phyloP scores from a whole-genome alignment of 768 basidiomycete species.

The Lentinula lateritia region DNA sequence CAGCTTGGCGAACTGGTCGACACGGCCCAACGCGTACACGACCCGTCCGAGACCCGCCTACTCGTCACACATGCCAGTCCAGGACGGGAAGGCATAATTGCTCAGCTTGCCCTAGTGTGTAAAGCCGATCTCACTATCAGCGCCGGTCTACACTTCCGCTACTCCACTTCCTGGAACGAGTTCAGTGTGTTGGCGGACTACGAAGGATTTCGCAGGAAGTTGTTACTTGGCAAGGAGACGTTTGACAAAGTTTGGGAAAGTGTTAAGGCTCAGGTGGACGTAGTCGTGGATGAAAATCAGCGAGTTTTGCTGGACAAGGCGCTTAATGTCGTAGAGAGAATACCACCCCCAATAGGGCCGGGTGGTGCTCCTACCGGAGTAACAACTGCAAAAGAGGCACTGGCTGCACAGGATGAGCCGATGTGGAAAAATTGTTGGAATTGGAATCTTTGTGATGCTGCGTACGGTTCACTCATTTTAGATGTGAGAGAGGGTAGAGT shows the following conservation, averaged over 20 bases:
- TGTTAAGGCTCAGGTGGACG: slow-evolving; percentile 86
- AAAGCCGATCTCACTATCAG: slow-evolving; percentile 94
- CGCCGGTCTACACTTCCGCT: slow-evolving; percentile 96
- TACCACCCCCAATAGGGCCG: slow-evolving; percentile 46
- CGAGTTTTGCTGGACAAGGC: slow-evolving; percentile 86
- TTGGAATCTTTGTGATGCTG: slow-evolving; percentile 96
- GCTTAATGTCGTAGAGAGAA: slow-evolving; percentile 73
- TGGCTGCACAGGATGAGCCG: slow-evolving; percentile 64
- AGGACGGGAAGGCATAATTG: slow-evolving; percentile 88
- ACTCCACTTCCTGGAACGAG: slow-evolving; percentile 94
- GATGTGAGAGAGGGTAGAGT: slow-evolving; percentile 91
- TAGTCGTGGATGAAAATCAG: slow-evolving; percentile 88
- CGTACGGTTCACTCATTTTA: slow-evolving; percentile 82
- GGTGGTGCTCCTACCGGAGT: slow-evolving; percentile 33
- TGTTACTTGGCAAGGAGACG: slow-evolving; percentile 67
- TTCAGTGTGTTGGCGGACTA: slow-evolving; percentile 90
- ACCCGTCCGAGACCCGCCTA: slow-evolving; percentile 88
- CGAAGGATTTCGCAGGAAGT: slow-evolving; percentile 81
- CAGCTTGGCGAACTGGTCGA: slow-evolving; percentile 98
- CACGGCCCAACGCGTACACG: slow-evolving; percentile 91
- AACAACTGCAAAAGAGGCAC: slow-evolving; percentile 35
- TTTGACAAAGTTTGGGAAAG: slow-evolving; percentile 95
- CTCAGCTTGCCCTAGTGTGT: slow-evolving; percentile 83
- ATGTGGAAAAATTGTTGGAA: slow-evolving; percentile 99
- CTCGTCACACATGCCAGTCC: slow-evolving; percentile 90